These are phyloP conservation scores for Debaryomyces robertsiae DNA, from an alignment of 1,139 yeast species.

Conservation along the genomic window DNA sequence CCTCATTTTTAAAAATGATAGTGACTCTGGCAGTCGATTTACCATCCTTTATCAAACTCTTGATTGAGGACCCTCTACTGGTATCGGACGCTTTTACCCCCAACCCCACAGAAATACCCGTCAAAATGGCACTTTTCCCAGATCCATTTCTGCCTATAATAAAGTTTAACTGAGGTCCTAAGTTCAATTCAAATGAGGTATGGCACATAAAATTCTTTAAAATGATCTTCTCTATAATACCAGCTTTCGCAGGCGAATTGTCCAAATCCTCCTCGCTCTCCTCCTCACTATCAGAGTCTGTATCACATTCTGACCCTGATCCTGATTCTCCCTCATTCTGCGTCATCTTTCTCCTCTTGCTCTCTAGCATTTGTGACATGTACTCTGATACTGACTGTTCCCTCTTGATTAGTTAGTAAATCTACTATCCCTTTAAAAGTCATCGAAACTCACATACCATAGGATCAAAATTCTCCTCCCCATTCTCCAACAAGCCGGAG, in stretches of 20 bases:
- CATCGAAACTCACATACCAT: conserved; percentile 12
- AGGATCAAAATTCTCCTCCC: conserved; percentile 15
- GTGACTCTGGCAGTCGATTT: conserved; percentile 61
- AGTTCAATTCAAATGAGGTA: conserved; percentile 67
- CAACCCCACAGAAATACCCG: conserved; percentile 86
- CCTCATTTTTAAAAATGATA: conserved; percentile 63
- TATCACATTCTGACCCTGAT: conserved; percentile 10
- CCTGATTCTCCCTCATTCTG: conserved; percentile 12
- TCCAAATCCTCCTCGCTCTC: conserved; percentile 12
- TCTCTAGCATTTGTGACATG: conserved; percentile 20
- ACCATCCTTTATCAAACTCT: conserved; percentile 78
- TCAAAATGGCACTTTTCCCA: conserved; percentile 90
- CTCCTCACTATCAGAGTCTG: conserved; percentile 7
- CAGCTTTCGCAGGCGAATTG: conserved; percentile 45
- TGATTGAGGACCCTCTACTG: conserved; percentile 74
- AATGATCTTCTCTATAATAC: conserved; percentile 57
- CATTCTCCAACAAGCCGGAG: conserved; percentile 1
- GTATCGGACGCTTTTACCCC: conserved; percentile 97
- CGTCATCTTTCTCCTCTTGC: conserved; percentile 15
- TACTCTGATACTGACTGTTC: conserved; percentile 18
- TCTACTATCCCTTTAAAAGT: neutral
- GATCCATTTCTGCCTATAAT: conserved; percentile 95
- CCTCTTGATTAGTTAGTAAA: conserved; percentile 17
- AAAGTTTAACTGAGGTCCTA: conserved; percentile 87
- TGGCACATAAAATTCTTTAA: conserved; percentile 83